phyloP scores from a whole-genome alignment of 768 basidiomycete species.

The Fomitopsis pulvina region DNA sequence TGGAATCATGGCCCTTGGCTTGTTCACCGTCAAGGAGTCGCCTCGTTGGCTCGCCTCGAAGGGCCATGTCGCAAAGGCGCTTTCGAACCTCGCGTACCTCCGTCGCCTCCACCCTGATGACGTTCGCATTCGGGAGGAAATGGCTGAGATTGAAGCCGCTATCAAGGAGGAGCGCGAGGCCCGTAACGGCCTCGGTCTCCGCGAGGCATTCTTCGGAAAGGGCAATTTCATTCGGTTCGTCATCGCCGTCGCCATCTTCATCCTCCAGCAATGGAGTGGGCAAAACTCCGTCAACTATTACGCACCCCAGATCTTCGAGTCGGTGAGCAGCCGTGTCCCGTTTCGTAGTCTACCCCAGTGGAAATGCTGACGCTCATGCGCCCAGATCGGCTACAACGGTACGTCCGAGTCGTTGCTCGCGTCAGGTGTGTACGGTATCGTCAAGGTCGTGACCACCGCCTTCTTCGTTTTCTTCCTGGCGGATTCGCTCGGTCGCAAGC shows the following conservation, averaged over 20 bases:
- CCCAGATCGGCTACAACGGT: constrained; percentile 60
- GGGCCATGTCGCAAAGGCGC: constrained; percentile 45
- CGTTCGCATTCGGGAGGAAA: constrained; percentile 45
- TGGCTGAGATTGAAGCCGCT: constrained; percentile 78
- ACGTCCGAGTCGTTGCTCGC: constrained; percentile 58
- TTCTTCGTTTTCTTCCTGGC: constrained; percentile 64
- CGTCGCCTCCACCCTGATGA: constrained; percentile 40
- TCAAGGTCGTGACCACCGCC: constrained; percentile 62
- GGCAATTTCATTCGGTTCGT: constrained; percentile 79
- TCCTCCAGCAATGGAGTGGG: constrained; percentile 79
- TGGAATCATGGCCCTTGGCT: constrained; percentile 61
- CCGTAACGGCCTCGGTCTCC: constrained; percentile 53
- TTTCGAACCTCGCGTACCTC: constrained; percentile 57
- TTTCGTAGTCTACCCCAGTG: neutral
- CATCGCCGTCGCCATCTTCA: constrained; percentile 77
- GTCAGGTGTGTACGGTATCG: constrained; percentile 61
- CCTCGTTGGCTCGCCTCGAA: constrained; percentile 72
- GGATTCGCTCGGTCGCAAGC: constrained; percentile 62
- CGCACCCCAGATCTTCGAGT: constrained; percentile 65
- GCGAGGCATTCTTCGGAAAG: constrained; percentile 72
- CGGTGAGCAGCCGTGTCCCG: constrained; percentile 31
- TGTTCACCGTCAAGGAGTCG: constrained; percentile 70
- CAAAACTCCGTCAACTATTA: constrained; percentile 80
- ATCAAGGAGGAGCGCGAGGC: constrained; percentile 67
- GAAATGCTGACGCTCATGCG: constrained; percentile 1